Conservation (phyloP, 495 filamentous ascomycete species). For the Penicillium waksmanii region DNA sequence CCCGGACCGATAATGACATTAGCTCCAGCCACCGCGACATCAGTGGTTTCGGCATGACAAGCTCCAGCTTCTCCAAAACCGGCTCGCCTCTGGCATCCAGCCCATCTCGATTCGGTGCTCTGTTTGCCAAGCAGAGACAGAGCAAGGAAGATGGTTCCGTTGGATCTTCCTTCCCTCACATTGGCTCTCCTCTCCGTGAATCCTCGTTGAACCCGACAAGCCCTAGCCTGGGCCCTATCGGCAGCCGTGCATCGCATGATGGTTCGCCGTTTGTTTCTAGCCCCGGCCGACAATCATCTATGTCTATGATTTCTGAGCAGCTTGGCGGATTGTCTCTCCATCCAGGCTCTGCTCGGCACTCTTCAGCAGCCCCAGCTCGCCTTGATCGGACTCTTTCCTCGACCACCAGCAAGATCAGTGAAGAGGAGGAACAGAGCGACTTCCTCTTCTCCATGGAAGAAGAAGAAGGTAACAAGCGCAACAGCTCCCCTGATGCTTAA, state of each 20-base stretch:
- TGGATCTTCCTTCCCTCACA: constrained; percentile 74
- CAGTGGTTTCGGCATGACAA: constrained; percentile 63
- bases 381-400: constrained; percentile 51
- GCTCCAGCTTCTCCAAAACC: constrained; percentile 68
- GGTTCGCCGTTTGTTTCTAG: constrained; percentile 65
- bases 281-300: constrained; percentile 65
- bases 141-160: constrained; percentile 73
- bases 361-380: constrained; percentile 37
- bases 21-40: constrained; percentile 61
- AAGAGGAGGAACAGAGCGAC: constrained; percentile 65
- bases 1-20: constrained; percentile 68
- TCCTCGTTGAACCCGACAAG: constrained; percentile 64
- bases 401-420: constrained; percentile 64
- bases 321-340: constrained; percentile 55
- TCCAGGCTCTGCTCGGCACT: constrained; percentile 47
- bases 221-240: constrained; percentile 66
- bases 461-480: constrained; percentile 57
- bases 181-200: constrained; percentile 93
- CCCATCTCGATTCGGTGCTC: constrained; percentile 82
- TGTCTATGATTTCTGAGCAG: constrained; percentile 74
- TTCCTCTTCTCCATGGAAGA: constrained; percentile 86
- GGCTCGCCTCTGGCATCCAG: constrained; percentile 81
- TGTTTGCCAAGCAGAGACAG: constrained; percentile 76
- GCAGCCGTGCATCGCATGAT: constrained; percentile 56
- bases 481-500: constrained; percentile 36